A percentile compares a stretch with the other conserved stretches of the same genome.
These are phyloP conservation scores for Candida saitoana DNA, from an alignment of 805 yeast species.

Conservation along the genomic window DNA sequence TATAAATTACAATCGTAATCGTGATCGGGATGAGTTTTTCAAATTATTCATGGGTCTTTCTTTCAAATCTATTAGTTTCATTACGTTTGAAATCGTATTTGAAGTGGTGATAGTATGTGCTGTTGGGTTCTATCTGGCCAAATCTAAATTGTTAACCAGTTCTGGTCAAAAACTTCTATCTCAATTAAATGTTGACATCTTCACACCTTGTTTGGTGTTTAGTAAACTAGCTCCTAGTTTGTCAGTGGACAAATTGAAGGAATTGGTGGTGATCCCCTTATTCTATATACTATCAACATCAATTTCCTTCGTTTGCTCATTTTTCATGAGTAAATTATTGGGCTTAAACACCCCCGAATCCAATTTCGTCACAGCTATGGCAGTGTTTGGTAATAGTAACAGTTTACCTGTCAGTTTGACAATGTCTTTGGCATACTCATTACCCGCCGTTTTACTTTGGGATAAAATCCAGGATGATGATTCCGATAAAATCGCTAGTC, in stretches of 20 bases:
- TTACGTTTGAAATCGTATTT: conserved; percentile 87
- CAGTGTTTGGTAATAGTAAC: conserved; percentile 93
- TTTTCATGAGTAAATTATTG: conserved; percentile 48
- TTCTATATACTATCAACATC: conserved; percentile 80
- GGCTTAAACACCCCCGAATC: conserved; percentile 68
- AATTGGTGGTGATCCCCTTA: conserved; percentile 79
- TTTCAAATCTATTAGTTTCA: conserved; percentile 46
- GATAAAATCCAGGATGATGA: conserved; percentile 63
- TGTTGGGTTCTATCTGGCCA: conserved; percentile 84
- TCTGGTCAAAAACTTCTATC: conserved; percentile 76
- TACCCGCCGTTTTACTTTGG: conserved; percentile 69
- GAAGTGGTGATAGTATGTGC: conserved; percentile 85
- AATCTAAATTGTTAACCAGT: conserved; percentile 62
- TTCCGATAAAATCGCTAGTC: conserved; percentile 66
- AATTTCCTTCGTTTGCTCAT: conserved; percentile 65
- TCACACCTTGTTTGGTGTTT: conserved; percentile 94
- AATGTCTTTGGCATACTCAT: conserved; percentile 68
- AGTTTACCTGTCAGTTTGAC: conserved; percentile 91
- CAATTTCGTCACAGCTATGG: conserved; percentile 94
- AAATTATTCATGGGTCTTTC: conserved; percentile 22
- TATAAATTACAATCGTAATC: neutral
- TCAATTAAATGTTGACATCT: conserved; percentile 78
- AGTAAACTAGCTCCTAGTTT: conserved; percentile 67
- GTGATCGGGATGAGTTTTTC: too few species aligned
- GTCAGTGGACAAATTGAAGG: conserved; percentile 71